Evolutionary conservation across 2,329 filamentous ascomycete species (phyloP), one percentile per base, ranked within the genome.

Genomic region (Epichloe elymi): DNA sequence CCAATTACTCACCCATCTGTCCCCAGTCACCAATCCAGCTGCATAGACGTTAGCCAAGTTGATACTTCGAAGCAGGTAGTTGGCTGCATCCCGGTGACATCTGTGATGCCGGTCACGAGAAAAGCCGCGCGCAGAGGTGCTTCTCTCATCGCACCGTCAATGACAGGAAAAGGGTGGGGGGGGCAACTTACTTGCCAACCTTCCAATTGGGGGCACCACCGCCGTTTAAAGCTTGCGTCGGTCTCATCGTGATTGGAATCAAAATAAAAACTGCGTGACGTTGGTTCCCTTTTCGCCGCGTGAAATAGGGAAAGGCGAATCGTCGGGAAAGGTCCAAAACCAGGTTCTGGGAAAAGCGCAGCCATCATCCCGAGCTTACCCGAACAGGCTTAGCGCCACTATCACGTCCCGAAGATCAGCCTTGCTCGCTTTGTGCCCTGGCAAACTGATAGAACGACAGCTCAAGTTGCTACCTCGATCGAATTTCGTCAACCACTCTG

Each of bases 1-100:
- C 58, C 59, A 2, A 19, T 36, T 10, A 80, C 81, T 74, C 79
- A 88, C 85, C 86, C 58, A 90, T 72, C 63, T 74, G 72, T 63
- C 86, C 86, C 85, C 86, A 91, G 68, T 71, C 70, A 60, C 86
- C 86, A 53, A 90, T 71, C 69, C 74, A 89, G 67, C 86, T 90
- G 61, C 58, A 56, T 19, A 37, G 5, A 19, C 42, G 54, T 68
- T 56, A 67, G 65, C 54, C 3, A 46, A 26, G 30, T 30, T 2
- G 12, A 5, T 19, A 20, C 10, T 19, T 23, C 36, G 23, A n/a
- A 19, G 19, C 19, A 36, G 35, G 20, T 26, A 30, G 26, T 30
- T 38, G 7, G 38, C 17, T 26, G 40, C 4, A 42, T 41, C 17
- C 2, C 12, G 17, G 38, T 17, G 17, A 41, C 12, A 42, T 26